phyloP scores from a whole-genome alignment of 2,329 filamentous ascomycete species.

The Botrytis aclada region DNA sequence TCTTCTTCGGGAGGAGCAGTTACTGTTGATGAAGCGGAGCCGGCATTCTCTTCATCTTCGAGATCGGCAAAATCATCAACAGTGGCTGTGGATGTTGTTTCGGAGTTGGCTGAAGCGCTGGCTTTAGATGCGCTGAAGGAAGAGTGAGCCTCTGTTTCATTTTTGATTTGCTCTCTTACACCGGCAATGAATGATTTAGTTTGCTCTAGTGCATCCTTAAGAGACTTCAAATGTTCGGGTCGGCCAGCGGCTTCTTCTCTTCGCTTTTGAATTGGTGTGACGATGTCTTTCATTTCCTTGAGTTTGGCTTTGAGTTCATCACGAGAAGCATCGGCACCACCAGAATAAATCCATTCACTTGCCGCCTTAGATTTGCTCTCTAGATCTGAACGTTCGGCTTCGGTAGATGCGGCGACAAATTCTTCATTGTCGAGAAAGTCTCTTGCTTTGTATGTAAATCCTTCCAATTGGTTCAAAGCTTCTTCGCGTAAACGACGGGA shows the following conservation, averaged over 20 bases:
- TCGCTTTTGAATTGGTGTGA: conserved; percentile 72
- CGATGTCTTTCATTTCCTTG: conserved; percentile 72
- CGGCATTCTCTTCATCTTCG: conserved; percentile 61
- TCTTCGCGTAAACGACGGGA: conserved; percentile 77
- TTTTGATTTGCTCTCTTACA: conserved; percentile 71
- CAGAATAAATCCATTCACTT: conserved; percentile 89
- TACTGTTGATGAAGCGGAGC: conserved; percentile 33
- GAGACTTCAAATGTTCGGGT: conserved; percentile 62
- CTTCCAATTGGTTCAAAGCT: conserved; percentile 87
- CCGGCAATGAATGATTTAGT: conserved; percentile 67
- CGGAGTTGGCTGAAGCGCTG: conserved; percentile 35
- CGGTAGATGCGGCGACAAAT: conserved; percentile 70
- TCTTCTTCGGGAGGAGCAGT: conserved; percentile 42
- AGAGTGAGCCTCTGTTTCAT: conserved; percentile 58
- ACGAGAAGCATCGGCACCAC: conserved; percentile 72
- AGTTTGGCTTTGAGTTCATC: conserved; percentile 74
- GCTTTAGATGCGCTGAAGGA: conserved; percentile 49
- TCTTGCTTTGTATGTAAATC: conserved; percentile 83
- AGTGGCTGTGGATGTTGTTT: conserved; percentile 42
- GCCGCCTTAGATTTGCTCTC: conserved; percentile 64
- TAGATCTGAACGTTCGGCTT: conserved; percentile 63
- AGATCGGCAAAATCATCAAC: conserved; percentile 64
- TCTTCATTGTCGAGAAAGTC: conserved; percentile 75
- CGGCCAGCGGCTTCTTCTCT: conserved; percentile 69
- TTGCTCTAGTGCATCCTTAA: conserved; percentile 70